phyloP scores from a whole-genome alignment of 2,329 filamentous ascomycete species.

The Ophiognomonia clavigignenti-juglandacearum region DNA sequence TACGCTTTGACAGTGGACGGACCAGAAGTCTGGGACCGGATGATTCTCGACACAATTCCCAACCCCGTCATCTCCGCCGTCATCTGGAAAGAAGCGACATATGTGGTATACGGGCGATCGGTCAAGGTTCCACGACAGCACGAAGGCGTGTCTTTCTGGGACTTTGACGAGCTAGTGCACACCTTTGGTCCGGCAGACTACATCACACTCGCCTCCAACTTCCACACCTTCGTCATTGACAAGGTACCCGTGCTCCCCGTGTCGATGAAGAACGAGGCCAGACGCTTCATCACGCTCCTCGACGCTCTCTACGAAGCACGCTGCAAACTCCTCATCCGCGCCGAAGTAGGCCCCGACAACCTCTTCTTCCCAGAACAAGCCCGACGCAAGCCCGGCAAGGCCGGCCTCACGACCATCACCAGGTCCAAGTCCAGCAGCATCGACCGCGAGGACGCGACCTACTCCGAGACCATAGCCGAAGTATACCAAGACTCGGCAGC shows the following conservation, averaged over 20 bases:
- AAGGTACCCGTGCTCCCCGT: constrained; percentile 63
- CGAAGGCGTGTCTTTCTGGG: constrained; percentile 57
- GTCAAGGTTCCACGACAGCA: constrained; percentile 55
- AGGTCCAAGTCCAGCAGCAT: constrained; percentile 38
- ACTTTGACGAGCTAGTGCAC: constrained; percentile 63
- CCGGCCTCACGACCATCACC: constrained; percentile 19
- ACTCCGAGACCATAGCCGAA: constrained; percentile 64
- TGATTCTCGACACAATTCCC: constrained; percentile 12
- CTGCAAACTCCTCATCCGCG: constrained; percentile 68
- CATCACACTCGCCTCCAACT: constrained; percentile 73
- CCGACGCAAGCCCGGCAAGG: constrained; percentile 18
- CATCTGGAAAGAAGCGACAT: constrained; percentile 37
- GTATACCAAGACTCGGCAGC: constrained; percentile 74
- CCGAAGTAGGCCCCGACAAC: constrained; percentile 63
- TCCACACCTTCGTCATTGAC: constrained; percentile 72
- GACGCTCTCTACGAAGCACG: constrained; percentile 79
- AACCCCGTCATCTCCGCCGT: constrained; percentile 12
- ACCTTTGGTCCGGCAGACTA: constrained; percentile 76
- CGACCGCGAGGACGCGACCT: constrained; percentile 43
- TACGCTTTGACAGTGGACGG: constrained; percentile 22
- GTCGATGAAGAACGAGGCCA: constrained; percentile 73
- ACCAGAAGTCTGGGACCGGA: constrained; percentile 24
- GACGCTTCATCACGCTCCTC: constrained; percentile 73
- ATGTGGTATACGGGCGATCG: constrained; percentile 59
- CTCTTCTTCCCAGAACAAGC: constrained; percentile 68